These are phyloP conservation scores for Rhododendron ovatum DNA, from an alignment of 148 eudicot genomes.

Conservation along the genomic window DNA sequence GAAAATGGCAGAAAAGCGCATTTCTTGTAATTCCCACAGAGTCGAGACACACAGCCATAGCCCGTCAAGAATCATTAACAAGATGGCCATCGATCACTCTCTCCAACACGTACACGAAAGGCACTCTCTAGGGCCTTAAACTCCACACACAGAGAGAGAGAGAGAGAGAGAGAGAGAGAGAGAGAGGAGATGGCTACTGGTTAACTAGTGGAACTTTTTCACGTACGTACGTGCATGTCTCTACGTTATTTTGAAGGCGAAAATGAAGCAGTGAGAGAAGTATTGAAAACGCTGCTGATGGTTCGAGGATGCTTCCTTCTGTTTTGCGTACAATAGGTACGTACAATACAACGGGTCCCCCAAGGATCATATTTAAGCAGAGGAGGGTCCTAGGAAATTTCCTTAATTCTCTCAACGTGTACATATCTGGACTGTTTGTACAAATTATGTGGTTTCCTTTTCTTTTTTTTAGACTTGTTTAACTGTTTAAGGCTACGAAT, in stretches of 20 bases:
- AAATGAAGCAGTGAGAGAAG: neutral
- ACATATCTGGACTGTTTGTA: neutral
- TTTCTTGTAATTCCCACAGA: conserved; percentile 37
- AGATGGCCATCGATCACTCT: conserved; percentile 2
- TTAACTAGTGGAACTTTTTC: neutral
- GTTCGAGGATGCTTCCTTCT: conserved; percentile 7
- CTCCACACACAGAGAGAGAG: neutral
- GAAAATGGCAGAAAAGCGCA: conserved; percentile 25
- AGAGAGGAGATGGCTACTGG: neutral
- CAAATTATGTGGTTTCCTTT: neutral
- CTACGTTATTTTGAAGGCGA: neutral
- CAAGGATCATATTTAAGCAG: neutral
- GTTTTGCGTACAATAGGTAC: neutral
- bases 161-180: neutral
- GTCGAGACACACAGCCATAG: conserved; percentile 15
- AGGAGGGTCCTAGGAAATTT: neutral
- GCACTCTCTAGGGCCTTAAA: neutral
- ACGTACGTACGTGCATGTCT: neutral
- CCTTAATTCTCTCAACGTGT: neutral
- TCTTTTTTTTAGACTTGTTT: no score
- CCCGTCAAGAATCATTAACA: conserved; percentile 18
- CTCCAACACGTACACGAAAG: neutral
- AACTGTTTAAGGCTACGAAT: no score
- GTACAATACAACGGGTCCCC: neutral
- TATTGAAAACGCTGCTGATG: neutral